These are phyloP conservation scores for Candida michaelii DNA, from an alignment of 805 yeast genomes.

Conservation along the genomic window DNA sequence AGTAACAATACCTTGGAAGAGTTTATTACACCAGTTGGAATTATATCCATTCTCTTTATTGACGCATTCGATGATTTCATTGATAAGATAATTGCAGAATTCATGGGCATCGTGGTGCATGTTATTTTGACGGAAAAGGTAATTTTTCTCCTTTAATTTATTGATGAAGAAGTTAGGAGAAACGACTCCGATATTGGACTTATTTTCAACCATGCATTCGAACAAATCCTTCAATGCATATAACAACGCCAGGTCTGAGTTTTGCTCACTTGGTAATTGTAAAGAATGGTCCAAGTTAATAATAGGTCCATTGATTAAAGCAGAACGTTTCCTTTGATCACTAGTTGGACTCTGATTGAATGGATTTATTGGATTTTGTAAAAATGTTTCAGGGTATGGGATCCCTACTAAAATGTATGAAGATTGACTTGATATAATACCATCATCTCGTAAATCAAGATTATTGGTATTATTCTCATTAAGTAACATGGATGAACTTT, in stretches of 20 bases:
- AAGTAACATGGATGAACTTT: conserved; percentile 34
- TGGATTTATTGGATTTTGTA: conserved; percentile 36
- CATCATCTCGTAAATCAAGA: conserved; percentile 18
- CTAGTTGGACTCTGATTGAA: conserved; percentile 45
- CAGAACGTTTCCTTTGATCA: conserved; percentile 77
- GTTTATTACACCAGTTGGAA: conserved; percentile 56
- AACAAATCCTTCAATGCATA: conserved; percentile 82
- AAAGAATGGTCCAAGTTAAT: conserved; percentile 74
- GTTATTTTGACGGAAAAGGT: conserved; percentile 72
- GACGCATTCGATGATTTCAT: conserved; percentile 61
- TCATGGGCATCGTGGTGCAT: conserved; percentile 99
- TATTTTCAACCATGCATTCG: conserved; percentile 76
- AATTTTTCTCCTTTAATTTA: conserved; percentile 77
- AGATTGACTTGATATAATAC: conserved; percentile 26
- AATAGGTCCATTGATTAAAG: conserved; percentile 79
- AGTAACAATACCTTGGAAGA: conserved; percentile 83
- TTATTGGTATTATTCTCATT: conserved; percentile 10
- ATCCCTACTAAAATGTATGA: conserved; percentile 40
- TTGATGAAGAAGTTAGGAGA: conserved; percentile 76
- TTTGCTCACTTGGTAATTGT: conserved; percentile 36
- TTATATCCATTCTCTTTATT: conserved; percentile 34
- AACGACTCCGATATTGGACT: conserved; percentile 72
- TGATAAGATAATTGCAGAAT: conserved; percentile 82
- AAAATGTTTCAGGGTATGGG: conserved; percentile 38
- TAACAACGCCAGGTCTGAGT: conserved; percentile 30